Conservation (phyloP, 768 basidiomycete genomes). For the Amanita pseudoporphyria region DNA sequence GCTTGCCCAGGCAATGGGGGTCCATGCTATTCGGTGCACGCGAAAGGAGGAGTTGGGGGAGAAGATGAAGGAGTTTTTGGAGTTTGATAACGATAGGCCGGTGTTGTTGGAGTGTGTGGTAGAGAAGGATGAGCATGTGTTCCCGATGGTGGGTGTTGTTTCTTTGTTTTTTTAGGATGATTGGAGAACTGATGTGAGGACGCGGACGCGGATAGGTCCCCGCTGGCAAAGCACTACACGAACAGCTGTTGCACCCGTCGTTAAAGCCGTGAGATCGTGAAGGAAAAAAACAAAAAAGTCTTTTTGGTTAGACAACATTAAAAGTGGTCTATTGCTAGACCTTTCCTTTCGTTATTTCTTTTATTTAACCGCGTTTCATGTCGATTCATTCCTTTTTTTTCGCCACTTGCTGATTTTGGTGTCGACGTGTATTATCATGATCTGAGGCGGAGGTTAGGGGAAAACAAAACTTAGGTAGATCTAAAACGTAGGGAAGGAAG, state of each 20-base stretch:
- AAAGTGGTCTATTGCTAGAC: no score
- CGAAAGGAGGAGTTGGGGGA: constrained; percentile 68
- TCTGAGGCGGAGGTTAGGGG: no score
- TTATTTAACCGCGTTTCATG: no score
- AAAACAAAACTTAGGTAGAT: no score
- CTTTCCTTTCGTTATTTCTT: no score
- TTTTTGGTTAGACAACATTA: no score
- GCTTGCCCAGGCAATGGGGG: constrained; percentile 85
- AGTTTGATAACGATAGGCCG: constrained; percentile 82
- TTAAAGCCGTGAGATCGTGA: constrained; percentile 14
- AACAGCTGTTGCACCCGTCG: constrained; percentile 73
- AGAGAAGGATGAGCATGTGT: constrained; percentile 77
- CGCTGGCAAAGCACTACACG: constrained; percentile 90
- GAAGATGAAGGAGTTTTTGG: constrained; percentile 99
- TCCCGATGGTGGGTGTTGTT: constrained; percentile 78
- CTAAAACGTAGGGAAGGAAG: no score
- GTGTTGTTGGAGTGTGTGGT: constrained; percentile 88
- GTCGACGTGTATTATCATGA: no score
- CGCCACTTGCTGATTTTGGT: no score
- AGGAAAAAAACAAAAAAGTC: no score
- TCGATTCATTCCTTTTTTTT: no score
- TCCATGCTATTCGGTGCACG: constrained; percentile 78
- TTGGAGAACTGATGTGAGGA: constrained; percentile 7
- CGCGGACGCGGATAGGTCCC: constrained; percentile 57
- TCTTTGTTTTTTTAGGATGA: not conserved